These are phyloP conservation scores for Diospyros kaki DNA, from an alignment of 148 eudicot genomes.

Conservation along the genomic window DNA sequence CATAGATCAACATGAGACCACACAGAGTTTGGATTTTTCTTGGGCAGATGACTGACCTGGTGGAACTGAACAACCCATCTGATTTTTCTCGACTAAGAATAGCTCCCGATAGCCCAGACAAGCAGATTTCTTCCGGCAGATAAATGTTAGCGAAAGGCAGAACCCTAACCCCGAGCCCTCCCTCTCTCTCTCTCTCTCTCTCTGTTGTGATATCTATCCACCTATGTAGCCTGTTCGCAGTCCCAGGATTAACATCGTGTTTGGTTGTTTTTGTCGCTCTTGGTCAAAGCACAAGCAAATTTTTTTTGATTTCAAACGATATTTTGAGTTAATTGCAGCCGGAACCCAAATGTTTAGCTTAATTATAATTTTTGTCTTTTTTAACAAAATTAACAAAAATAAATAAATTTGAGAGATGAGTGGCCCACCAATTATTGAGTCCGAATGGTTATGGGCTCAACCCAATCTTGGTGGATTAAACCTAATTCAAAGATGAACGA, in stretches of 20 bases:
- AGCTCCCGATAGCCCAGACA: background rate
- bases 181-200: background rate
- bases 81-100: background rate
- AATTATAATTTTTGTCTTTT: no score
- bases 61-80: background rate
- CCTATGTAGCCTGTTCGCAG: no score
- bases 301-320: background rate
- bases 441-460: no score
- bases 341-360: no score
- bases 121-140: background rate
- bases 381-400: no score
- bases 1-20: background rate
- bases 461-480: no score
- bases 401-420: no score
- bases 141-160: background rate
- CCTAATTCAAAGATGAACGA: no score
- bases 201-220: background rate
- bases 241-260: background rate
- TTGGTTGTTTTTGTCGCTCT: constrained; percentile 10
- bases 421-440: no score
- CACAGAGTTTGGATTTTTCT: background rate
- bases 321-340: no score
- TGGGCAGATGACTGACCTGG: background rate
- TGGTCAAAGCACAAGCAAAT: background rate
- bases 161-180: constrained; percentile 17